Percentiles rank a stretch among this genome's conserved stretches.
These are phyloP conservation scores for Neurospora sp. DNA, from an alignment of 495 filamentous ascomycete genomes.

Conservation along the genomic window DNA sequence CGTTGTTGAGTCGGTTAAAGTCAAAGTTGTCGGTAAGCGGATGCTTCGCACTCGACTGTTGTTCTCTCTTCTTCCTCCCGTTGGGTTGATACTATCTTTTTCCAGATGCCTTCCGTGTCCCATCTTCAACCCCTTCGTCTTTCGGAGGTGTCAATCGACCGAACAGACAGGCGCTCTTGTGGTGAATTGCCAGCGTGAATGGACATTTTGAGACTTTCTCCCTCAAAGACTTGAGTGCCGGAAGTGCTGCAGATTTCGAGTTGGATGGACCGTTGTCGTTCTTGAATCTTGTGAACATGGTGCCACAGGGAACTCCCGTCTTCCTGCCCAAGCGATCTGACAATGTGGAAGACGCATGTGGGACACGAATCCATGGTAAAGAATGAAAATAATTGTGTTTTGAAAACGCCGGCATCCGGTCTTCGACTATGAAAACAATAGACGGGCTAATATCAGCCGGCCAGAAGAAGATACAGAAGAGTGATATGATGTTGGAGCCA, in stretches of 20 bases:
- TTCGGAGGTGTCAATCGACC: background rate
- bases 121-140: background rate
- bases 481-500: background rate
- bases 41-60: background rate
- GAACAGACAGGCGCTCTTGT: background rate
- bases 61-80: background rate
- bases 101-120: background rate
- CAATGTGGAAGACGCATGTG: too few species aligned
- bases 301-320: too few species aligned
- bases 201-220: background rate
- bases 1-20: background rate
- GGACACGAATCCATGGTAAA: too few species aligned
- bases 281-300: too few species aligned
- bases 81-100: background rate
- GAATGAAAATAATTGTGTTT: too few species aligned
- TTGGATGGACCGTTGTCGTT: too few species aligned
- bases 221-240: background rate
- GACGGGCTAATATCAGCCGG: background rate
- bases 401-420: too few species aligned
- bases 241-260: background rate
- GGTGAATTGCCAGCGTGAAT: background rate
- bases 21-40: background rate
- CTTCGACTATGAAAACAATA: too few species aligned
- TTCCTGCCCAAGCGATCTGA: too few species aligned
- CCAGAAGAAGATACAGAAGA: background rate